Percentiles rank a stretch among this genome's conserved stretches.
Evolutionary conservation across 1,284 basidiomycete genomes (phyloP).

Genomic region (Agaricales sp.): DNA sequence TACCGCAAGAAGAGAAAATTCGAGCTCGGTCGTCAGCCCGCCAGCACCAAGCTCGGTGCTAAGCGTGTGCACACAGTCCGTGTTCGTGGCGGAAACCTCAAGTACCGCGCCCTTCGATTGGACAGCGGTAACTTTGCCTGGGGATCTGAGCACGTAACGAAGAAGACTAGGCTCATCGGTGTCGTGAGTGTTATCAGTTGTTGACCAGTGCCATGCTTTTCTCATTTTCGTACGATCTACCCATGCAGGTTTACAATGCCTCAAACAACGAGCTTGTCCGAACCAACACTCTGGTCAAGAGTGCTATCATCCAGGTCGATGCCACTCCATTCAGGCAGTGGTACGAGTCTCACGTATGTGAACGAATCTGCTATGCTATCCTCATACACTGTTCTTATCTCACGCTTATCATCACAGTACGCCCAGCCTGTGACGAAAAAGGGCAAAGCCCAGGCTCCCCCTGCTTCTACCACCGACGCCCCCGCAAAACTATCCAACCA

Average conservation of each 20-base stretch:
- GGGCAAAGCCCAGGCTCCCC: conserved; percentile 52
- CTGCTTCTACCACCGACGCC: conserved; percentile 35
- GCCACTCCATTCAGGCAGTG: conserved; percentile 96
- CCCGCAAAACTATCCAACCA: conserved; percentile 85
- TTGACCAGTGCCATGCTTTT: not conserved
- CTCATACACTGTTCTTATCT: conserved; percentile 7
- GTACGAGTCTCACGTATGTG: conserved; percentile 91
- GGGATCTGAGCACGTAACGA: conserved; percentile 86
- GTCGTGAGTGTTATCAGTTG: conserved; percentile 67
- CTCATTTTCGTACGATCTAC: not conserved
- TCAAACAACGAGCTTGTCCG: conserved; percentile 98
- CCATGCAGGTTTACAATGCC: conserved; percentile 81
- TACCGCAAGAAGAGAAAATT: conserved; percentile 99
- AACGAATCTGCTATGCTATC: conserved; percentile 2
- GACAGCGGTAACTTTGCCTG: conserved; percentile 95
- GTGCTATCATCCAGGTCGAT: conserved; percentile 91
- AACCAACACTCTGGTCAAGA: conserved; percentile 95
- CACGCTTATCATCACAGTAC: conserved; percentile 50
- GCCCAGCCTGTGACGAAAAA: conserved; percentile 85
- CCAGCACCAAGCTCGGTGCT: conserved; percentile 87
- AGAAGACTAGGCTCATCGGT: conserved; percentile 89
- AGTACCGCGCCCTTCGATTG: conserved; percentile 89
- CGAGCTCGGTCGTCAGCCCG: conserved; percentile 93
- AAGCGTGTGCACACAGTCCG: conserved; percentile 93
- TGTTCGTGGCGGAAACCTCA: conserved; percentile 87